phyloP scores from a whole-genome alignment of 2,329 filamentous ascomycete species.

The Pestalotiopsis sp. region DNA sequence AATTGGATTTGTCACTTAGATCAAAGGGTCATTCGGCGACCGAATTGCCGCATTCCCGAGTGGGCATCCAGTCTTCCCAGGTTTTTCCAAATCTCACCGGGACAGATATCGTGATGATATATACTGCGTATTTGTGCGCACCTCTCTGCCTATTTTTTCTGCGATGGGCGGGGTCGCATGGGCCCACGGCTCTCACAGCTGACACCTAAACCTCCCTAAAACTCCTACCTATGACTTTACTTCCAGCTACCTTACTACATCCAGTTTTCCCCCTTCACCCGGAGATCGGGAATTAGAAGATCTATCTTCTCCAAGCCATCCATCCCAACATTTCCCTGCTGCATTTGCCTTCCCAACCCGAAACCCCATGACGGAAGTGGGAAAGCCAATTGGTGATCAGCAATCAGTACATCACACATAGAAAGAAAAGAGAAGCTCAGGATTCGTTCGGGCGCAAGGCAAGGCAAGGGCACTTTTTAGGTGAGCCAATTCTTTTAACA shows the following conservation, averaged over 20 bases:
- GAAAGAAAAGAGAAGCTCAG: not conserved
- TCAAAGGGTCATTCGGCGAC: not conserved
- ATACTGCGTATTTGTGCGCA: constrained; percentile 10
- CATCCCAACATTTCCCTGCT: not conserved
- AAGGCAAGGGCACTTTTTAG: not conserved
- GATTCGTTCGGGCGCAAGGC: not conserved
- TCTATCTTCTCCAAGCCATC: not conserved
- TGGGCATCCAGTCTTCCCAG: not conserved
- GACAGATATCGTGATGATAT: constrained; percentile 5
- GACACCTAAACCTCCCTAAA: not conserved
- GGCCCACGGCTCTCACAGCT: not conserved
- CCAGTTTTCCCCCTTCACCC: constrained; percentile 4
- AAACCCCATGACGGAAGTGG: not conserved
- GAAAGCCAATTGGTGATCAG: not conserved
- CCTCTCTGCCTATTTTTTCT: constrained; percentile 2
- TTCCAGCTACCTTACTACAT: not conserved
- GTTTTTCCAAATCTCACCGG: not conserved
- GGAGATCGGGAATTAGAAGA: not conserved
- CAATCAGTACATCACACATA: not conserved
- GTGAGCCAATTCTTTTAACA: not conserved
- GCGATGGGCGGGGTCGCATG: constrained; percentile 4
- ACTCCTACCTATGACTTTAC: not conserved
- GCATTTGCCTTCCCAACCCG: not conserved
- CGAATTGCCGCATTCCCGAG: not conserved
- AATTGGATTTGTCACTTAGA: not conserved